phyloP scores from a whole-genome alignment of 129 eudicot genomes.

The Heracleum sosnowskyi region DNA sequence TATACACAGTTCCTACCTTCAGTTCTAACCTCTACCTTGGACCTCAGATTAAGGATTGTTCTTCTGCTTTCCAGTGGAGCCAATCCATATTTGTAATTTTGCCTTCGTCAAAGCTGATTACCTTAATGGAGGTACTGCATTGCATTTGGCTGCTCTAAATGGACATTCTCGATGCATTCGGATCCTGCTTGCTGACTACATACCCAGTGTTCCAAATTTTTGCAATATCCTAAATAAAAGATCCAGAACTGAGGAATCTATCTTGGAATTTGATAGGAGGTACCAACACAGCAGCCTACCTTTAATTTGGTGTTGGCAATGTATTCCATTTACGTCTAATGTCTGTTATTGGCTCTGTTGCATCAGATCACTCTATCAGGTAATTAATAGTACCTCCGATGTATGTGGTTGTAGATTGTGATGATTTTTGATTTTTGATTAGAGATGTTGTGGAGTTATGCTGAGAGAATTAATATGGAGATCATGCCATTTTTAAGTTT shows the following conservation, averaged over 20 bases:
- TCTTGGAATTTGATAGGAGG: too few relatives aligned
- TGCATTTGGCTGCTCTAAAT: too few relatives aligned
- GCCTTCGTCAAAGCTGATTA: slow-evolving; percentile 36
- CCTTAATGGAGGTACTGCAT: slow-evolving; percentile 87
- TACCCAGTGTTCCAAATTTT: too few relatives aligned
- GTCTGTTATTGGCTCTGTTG: slow-evolving; percentile 2
- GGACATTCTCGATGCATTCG: too few relatives aligned
- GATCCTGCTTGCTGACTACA: too few relatives aligned
- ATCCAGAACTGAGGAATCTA: too few relatives aligned
- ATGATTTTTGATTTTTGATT: too few relatives aligned
- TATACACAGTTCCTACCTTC: background rate
- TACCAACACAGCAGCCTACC: background rate
- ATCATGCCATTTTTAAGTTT: too few relatives aligned
- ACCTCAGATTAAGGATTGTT: background rate
- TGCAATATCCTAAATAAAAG: too few relatives aligned
- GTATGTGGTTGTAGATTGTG: too few relatives aligned
- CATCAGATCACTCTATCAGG: slow-evolving; percentile 53
- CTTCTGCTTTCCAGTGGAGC: background rate
- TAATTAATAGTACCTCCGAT: slow-evolving; percentile 70
- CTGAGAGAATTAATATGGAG: too few relatives aligned
- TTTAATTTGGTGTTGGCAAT: background rate
- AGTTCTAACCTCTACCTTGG: background rate
- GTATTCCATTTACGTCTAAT: background rate
- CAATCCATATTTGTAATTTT: background rate
- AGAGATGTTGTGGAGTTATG: too few relatives aligned